Conservation (phyloP, 495 filamentous ascomycete genomes). For the Penicillium soppii region DNA sequence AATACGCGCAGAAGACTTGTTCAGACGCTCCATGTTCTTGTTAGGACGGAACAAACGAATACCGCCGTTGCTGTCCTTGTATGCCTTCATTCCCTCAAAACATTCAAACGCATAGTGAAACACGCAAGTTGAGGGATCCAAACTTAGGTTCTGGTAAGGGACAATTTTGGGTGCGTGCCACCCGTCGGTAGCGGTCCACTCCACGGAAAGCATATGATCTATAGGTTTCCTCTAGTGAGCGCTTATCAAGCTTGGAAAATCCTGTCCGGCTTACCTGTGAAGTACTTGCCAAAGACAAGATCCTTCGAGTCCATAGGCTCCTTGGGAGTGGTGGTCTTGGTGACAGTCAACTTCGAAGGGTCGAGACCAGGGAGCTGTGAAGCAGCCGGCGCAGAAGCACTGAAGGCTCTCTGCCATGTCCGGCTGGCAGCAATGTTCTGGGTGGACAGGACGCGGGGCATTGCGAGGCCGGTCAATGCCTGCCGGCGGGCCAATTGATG, state of each 20-base stretch:
- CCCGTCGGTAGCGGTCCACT: conserved; percentile 82
- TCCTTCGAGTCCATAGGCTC: conserved; percentile 67
- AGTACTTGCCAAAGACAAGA: conserved; percentile 82
- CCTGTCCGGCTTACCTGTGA: conserved; percentile 77
- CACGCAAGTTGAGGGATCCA: conserved; percentile 94
- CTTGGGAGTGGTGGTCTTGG: conserved; percentile 75
- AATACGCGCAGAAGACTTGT: conserved; percentile 84
- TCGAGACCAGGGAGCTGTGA: conserved; percentile 65
- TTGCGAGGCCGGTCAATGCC: conserved; percentile 28
- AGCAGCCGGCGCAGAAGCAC: conserved; percentile 55
- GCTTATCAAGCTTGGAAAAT: background rate
- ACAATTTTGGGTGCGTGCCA: conserved; percentile 81
- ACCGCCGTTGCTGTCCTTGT: conserved; percentile 72
- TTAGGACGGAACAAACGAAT: conserved; percentile 91
- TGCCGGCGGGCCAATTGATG: conserved; percentile 41
- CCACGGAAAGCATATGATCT: conserved; percentile 97
- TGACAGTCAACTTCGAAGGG: conserved; percentile 69
- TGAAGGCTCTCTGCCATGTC: conserved; percentile 54
- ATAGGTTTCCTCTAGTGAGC: conserved; percentile 18
- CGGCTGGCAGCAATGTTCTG: conserved; percentile 27
- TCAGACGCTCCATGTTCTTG: conserved; percentile 93
- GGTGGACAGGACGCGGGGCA: conserved; percentile 25
- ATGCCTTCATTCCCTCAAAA: conserved; percentile 99
- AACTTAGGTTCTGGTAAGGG: conserved; percentile 94
- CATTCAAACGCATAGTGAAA: conserved; percentile 98